Conservation (phyloP, 2,329 filamentous ascomycete species). For the Elsinoe ampelina region DNA sequence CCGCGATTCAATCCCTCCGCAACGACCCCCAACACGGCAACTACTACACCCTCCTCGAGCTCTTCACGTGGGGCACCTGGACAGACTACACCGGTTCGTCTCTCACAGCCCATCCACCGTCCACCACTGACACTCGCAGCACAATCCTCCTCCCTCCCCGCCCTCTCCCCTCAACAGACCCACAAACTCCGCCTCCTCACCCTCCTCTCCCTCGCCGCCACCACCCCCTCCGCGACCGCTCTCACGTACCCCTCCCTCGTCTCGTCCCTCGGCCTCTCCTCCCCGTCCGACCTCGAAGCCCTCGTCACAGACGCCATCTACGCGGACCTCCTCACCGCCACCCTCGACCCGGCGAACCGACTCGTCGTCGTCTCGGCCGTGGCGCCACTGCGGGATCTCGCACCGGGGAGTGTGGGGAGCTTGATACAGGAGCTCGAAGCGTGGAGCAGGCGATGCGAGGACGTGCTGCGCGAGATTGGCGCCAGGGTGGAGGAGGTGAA, state of each 20-base stretch:
- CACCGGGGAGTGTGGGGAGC: constrained; percentile 58
- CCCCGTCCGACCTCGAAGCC: constrained; percentile 65
- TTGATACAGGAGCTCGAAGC: constrained; percentile 60
- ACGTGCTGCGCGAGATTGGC: constrained; percentile 66
- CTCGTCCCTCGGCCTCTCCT: constrained; percentile 55
- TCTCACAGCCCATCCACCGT: constrained; percentile 18
- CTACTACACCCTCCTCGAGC: constrained; percentile 65
- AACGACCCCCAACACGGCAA: constrained; percentile 52
- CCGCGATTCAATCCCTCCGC: constrained; percentile 65
- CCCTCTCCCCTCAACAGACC: constrained; percentile 61
- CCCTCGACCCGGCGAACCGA: constrained; percentile 68
- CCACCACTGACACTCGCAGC: constrained; percentile 25
- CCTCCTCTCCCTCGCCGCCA: constrained; percentile 66
- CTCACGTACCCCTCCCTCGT: constrained; percentile 68
- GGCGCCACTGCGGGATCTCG: constrained; percentile 76
- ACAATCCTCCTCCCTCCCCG: constrained; percentile 51
- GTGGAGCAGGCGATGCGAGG: constrained; percentile 72
- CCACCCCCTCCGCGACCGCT: constrained; percentile 36
- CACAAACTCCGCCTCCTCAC: constrained; percentile 87
- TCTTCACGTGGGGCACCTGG: constrained; percentile 91
- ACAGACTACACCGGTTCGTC: constrained; percentile 57
- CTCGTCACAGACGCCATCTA: constrained; percentile 84
- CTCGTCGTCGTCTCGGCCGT: constrained; percentile 71
- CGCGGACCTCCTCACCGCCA: constrained; percentile 68
- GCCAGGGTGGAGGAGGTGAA: constrained; percentile 61